Base-by-base conservation (phyloP, 306 rosid genomes). In the Sesbania bispinosa region DNA sequence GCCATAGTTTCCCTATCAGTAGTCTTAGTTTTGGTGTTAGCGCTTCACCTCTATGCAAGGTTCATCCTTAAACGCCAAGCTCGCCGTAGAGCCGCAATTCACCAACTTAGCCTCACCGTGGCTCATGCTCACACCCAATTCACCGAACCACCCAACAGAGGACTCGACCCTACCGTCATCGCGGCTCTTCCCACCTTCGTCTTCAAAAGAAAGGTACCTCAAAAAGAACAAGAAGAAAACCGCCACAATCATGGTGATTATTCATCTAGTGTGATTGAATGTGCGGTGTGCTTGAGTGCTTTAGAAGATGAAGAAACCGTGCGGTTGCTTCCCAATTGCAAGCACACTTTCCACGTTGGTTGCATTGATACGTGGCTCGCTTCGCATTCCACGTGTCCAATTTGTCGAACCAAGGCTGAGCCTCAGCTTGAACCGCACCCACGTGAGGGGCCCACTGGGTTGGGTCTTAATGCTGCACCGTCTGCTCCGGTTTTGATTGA, bases 11-110 rank as follows among this genome's bases (percentile, higher is more conserved):
- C 92, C 32, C 76, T 93, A 29, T 74, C 90, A 1, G 14, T 69
- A 13, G 92, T 90, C 26, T 61, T 93, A 6, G 7, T 84, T 3
- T 26, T 90, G 1, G 97, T 90, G 5, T 18, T 93, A 0, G 84
- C 86, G 2, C 97, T 93, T 15, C 98, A 90, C 67, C 50, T 92
- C 71, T 93, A 93, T 11, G 97, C 97, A 0, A 79, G 94, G 65
- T 83, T 36, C 6, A 77, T 78, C 35, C 85, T 93, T 14, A 58
- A 79, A 10, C 89, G 97, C 51, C 96, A 84, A 14, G 81, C 88
- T 7, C 97, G 84, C 2, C 93, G 92, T 18, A 81, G 88, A 0
- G 76, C 77, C 2, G 78, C 85, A 32, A 35, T 85, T 1, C 87
- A 71, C 59, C 85, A 52, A 0, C 81, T 83, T 2, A 85, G 82